Conservation (phyloP, 306 rosid genomes). For the Quercus agrifolia region DNA sequence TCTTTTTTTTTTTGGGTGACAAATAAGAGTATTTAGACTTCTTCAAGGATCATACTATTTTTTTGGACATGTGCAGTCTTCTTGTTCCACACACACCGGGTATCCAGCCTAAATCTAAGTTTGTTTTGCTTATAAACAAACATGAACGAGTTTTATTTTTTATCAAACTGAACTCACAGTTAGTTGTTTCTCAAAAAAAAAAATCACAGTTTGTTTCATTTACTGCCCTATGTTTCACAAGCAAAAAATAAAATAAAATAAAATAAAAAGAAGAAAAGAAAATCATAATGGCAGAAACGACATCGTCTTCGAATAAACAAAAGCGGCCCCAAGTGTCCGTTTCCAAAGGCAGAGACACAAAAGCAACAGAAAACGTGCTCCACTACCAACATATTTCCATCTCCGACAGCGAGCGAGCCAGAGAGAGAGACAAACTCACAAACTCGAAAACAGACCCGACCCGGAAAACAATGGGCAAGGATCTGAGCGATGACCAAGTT, state of each 20-base stretch:
- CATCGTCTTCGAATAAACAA: background rate
- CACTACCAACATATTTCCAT: background rate
- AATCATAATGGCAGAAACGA: background rate
- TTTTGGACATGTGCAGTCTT: no score
- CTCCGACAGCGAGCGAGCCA: background rate
- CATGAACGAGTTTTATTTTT: no score
- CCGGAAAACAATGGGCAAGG: constrained; percentile 65
- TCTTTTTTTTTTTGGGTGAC: no score
- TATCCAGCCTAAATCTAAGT: no score
- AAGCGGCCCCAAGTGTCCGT: background rate
- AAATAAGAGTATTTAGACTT: no score
- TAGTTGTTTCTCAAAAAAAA: background rate
- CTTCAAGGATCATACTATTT: no score
- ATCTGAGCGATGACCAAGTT: constrained; percentile 90
- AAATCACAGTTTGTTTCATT: background rate
- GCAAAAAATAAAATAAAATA: background rate
- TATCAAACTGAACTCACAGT: background rate
- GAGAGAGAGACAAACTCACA: background rate
- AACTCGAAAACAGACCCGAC: constrained; percentile 19
- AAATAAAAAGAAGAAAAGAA: background rate
- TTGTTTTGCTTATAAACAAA: no score
- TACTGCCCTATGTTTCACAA: no score
- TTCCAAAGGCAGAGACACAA: background rate
- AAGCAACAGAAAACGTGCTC: background rate
- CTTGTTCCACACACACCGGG: no score